Evolutionary conservation across 2,329 filamentous ascomycete species (phyloP), one percentile per base, ranked within the genome.

Genomic region (Aspergillus costaricaensis): DNA sequence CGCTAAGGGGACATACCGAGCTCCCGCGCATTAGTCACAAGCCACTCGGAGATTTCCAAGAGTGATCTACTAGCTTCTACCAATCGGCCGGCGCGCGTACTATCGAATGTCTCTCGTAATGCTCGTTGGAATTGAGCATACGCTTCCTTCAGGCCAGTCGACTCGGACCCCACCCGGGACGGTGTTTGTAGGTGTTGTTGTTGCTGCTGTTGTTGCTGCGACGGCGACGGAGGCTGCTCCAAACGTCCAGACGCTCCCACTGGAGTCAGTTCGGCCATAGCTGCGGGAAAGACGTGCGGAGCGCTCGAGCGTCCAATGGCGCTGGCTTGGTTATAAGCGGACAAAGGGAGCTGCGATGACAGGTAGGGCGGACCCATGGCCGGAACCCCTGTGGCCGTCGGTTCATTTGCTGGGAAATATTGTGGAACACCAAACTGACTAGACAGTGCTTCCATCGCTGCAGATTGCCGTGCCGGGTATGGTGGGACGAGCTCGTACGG

Each of bases 361-460:
- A 93, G 75, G 73, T 81, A 91, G 81, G 78, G 83, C 74, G 76
- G 84, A 75, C 70, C 86, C 74, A 78, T 81, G 75, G 77, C 80
- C 66, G 85, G 78, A 32, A 88, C 80, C 67, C 83, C 83, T 61
- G 88, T 81, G 72, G 83, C 88, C 68, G 85, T 81, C 72, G 88
- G 82, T 73, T 90, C 88, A 77, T 82, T 83, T 68, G 85, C 79
- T 68, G 80, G 74, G 77, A 92, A 93, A 81, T 95, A 96, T 72
- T 89, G 88, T 80, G 88, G 83, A 73, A 88, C 83, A 62, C 85
- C 83, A 76, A 92, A 86, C 74, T 84, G 83, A 72, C 79, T 87
- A 73, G 87, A 81, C 76, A 93, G 83, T 79, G 92, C 90, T 75
- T 92, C 90, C 79, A 95, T 86, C 62, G 85, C 86, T 82, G 89